Evolutionary conservation across 2,329 filamentous ascomycete genomes (phyloP).

Genomic region (Aspergillus sp.): DNA sequence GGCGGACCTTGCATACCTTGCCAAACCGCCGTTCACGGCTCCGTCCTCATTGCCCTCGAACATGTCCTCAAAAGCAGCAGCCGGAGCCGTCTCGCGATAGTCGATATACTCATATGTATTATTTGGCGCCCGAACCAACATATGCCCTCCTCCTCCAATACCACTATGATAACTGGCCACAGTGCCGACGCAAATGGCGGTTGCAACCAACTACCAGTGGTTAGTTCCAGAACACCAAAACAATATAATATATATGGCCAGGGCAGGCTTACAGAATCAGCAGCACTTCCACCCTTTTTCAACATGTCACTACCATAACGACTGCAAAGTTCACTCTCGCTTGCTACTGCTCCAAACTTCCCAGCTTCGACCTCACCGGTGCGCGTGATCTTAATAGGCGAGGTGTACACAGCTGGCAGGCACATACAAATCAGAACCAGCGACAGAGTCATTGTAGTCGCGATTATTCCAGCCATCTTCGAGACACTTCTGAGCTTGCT

Average conservation of each 20-base stretch:
- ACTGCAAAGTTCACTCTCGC: slow-evolving; percentile 62
- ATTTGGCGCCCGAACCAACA: slow-evolving; percentile 63
- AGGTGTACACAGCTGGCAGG: slow-evolving; percentile 15
- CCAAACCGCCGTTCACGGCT: slow-evolving; percentile 64
- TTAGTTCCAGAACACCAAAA: not conserved
- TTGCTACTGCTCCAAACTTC: slow-evolving; percentile 57
- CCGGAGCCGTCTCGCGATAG: slow-evolving; percentile 81
- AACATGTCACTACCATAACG: slow-evolving; percentile 59
- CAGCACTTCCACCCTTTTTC: slow-evolving; percentile 59
- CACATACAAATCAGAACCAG: slow-evolving; percentile 15
- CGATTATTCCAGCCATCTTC: slow-evolving; percentile 11
- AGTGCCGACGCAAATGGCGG: slow-evolving; percentile 66
- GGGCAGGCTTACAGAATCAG: slow-evolving; percentile 52
- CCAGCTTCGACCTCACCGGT: slow-evolving; percentile 23
- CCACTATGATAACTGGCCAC: slow-evolving; percentile 70
- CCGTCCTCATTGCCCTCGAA: slow-evolving; percentile 60
- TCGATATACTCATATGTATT: slow-evolving; percentile 82
- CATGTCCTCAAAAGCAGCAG: slow-evolving; percentile 76
- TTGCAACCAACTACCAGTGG: slow-evolving; percentile 52
- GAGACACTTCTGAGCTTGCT: not conserved
- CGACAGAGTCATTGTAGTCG: slow-evolving; percentile 11
- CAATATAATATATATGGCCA: slow-evolving; percentile 3
- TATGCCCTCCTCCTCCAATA: slow-evolving; percentile 85
- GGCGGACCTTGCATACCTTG: slow-evolving; percentile 37
- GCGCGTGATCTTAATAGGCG: slow-evolving; percentile 12